A percentile compares a stretch with the other conserved stretches of the same genome.
These are phyloP conservation scores for Quercus gilva DNA, from an alignment of 306 rosid genomes.

Conservation along the genomic window DNA sequence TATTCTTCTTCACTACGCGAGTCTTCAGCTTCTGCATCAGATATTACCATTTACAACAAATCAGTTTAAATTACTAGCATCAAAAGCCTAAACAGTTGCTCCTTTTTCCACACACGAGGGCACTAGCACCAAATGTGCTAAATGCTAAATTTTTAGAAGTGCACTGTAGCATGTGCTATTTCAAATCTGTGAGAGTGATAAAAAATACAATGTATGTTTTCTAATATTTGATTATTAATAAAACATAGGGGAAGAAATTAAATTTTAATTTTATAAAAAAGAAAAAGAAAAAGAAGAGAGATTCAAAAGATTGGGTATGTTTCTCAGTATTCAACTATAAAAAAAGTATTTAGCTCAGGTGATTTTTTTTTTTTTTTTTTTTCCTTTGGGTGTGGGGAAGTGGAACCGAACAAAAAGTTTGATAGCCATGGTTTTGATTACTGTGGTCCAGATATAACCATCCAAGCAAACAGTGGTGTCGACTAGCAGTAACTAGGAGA, in stretches of 20 bases:
- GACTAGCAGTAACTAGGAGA: not conserved
- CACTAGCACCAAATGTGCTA: not conserved
- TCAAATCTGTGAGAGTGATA: not conserved
- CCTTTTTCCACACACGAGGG: not conserved
- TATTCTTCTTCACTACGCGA: conserved; percentile 48
- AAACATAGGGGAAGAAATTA: not conserved
- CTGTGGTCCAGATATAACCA: not conserved
- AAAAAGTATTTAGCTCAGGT: not conserved
- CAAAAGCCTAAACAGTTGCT: not conserved
- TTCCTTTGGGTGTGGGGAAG: not conserved
- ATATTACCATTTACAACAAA: conserved; percentile 7
- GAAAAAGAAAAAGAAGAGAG: too few relatives aligned
- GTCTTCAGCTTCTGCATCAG: conserved; percentile 73
- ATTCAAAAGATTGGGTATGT: not conserved
- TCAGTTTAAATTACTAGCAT: conserved; percentile 13
- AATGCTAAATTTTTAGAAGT: too few relatives aligned
- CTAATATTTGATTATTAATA: not conserved
- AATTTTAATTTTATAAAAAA: too few relatives aligned
- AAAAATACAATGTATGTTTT: not conserved
- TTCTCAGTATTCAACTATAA: not conserved
- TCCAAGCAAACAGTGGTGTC: not conserved
- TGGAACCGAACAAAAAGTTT: not conserved
- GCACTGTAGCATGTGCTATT: too few relatives aligned
- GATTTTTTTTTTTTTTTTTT: not conserved
- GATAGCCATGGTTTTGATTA: not conserved